Percentiles rank a stretch among this genome's conserved stretches.
phyloP scores from a whole-genome alignment of 2,329 filamentous ascomycete species.

The Cercospora zeina region DNA sequence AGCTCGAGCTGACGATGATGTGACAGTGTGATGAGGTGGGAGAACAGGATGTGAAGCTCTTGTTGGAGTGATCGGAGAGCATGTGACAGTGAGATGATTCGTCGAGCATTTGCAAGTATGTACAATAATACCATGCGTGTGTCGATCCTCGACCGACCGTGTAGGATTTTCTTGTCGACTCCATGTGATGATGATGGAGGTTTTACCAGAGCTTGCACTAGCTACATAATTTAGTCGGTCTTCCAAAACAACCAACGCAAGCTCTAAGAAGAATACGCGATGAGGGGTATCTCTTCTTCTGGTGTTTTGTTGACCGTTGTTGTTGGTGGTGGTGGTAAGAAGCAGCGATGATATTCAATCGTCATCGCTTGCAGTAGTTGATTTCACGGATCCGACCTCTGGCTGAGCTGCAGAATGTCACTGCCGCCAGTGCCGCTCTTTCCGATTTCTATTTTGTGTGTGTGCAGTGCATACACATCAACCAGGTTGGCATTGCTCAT shows the following conservation, averaged over 20 bases:
- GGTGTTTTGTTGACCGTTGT: no score
- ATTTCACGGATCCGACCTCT: background rate
- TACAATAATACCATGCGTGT: no score
- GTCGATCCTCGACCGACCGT: no score
- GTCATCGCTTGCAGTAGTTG: background rate
- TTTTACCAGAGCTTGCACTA: background rate
- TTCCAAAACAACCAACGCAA: constrained; percentile 2
- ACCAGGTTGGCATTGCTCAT: background rate
- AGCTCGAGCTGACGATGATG: background rate
- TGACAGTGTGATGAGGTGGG: background rate
- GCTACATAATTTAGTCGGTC: background rate
- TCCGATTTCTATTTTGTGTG: background rate
- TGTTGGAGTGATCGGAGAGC: background rate
- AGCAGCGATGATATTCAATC: background rate
- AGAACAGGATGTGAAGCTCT: background rate
- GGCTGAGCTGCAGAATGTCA: background rate
- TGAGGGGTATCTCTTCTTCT: background rate
- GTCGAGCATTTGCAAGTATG: background rate
- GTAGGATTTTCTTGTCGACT: no score
- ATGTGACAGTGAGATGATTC: background rate
- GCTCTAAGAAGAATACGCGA: background rate
- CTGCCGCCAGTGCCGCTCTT: constrained; percentile 2
- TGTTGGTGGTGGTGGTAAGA: no score
- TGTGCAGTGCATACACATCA: background rate
- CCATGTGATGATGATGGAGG: no score